Evolutionary conservation across 192 early-diverging fungal genomes (phyloP), one percentile per base, ranked within the genome.

Genomic region (Phycomyces blakesleeanus): DNA sequence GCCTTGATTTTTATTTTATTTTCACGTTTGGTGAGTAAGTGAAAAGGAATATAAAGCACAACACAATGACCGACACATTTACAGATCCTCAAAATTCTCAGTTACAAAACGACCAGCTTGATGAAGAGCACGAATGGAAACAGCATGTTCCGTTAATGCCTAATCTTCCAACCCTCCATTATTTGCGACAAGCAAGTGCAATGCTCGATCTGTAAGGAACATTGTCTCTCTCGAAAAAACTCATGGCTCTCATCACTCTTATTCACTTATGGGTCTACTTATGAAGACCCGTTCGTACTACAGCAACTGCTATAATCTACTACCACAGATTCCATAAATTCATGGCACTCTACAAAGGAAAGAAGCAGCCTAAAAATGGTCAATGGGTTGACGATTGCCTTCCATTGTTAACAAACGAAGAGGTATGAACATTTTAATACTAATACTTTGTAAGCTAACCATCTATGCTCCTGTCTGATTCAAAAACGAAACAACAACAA

Each of bases 301-400:
- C 74, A 34, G 77, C 70, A 44, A 79, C 80, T n/a, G 67, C 75
- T 9, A 63, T 82, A 10, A 58, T 77, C 5, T 82, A 82, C 51
- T 79, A 79, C 39, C 80, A 82, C 59, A 74, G 74, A 37, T 82
- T 73, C 63, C 74, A 79, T 29, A 59, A 73, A 25, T 78, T 76
- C 39, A 69, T 71, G 47, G 63, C 69, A 7, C 64, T 57, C 27
- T 61, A 69, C 37, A 68, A 73, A 71, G 64, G 69, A 59, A 64
- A 72, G 71, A 15, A 53, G 50, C 14, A 27, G 24, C 42, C 21
- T 39, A 42, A 39, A 20, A 61, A 34, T 51, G 55, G 39, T 39
- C 51, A 61, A 20, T 14, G 21, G 37, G 63, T 54, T 21, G 57
- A 51, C 18, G 58, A 37, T 22, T 51, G 38, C n/a, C 34, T 51